Base-by-base conservation (phyloP, 2,329 filamentous ascomycete species). In the Sporothrix curviconia region DNA sequence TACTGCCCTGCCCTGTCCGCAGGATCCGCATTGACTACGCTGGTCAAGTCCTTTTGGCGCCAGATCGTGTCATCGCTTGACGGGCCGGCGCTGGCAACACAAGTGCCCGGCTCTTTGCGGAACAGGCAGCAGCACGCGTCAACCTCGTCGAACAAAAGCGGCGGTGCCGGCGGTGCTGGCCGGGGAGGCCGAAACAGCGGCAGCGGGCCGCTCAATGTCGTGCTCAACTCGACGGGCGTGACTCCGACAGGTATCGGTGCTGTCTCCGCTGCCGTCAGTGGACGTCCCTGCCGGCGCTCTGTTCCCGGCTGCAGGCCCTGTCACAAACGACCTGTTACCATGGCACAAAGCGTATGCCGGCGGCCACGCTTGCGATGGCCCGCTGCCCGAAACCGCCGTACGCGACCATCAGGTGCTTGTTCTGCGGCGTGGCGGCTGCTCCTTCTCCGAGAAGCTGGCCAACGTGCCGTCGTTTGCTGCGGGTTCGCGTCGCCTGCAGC, bases 381-480 rank as follows among this genome's bases (percentile, higher is more conserved):
- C 75, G 3, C 70, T 83, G 2, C 78, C 79, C 2, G 77, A 80
- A n/a, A 65, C 69, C 15, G 78, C 75, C 0, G 71, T 78, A 3
- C 76, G 76, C 28, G 71, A 76, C 46, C 78, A 95, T 71, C 86
- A 96, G 53, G 77, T 97, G 59, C 84, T 99, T 59, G 81, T 96
- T 51, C 78, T 97, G 65, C 84, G 82, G 28, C 84, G 94, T 6
- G 92, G 94, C 39, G 84, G 83, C 1, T 99, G 94, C 73, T 87
- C 81, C 24, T 97, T 97, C 70, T 86, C 82, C 36, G 74, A 86
- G 28, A 99, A 99, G 70, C 74, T 97, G 1, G 78, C 80, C 53
- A 92, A 90, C 63, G 91, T 97, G n/a, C 91, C 92, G 0, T 81
- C 83, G 9, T 92, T 86, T 68, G 78, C 84, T 1, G 85, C 88